These are phyloP conservation scores for Eucalyptus albens DNA, from an alignment of 345 rosid species.

Conservation along the genomic window DNA sequence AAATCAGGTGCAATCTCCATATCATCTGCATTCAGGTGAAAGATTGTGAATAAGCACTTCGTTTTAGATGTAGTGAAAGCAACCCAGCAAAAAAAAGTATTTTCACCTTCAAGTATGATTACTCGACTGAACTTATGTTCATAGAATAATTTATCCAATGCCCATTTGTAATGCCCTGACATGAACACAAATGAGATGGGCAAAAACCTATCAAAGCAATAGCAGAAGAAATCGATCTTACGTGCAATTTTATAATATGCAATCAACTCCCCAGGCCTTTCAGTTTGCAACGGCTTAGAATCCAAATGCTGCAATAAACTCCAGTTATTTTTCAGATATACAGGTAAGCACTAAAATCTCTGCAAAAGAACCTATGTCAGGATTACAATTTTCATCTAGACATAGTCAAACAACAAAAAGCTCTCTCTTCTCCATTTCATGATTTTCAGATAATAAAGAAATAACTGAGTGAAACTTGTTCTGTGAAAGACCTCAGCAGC, in stretches of 20 bases:
- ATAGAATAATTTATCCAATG: conserved; percentile 80
- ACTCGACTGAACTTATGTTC: conserved; percentile 70
- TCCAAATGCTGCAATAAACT: conserved; percentile 69
- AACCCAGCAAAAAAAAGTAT: background rate
- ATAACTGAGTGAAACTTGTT: background rate
- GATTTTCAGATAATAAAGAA: background rate
- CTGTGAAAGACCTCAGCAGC: background rate
- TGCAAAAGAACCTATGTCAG: background rate
- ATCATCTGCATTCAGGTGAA: conserved; percentile 50
- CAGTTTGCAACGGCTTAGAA: conserved; percentile 55
- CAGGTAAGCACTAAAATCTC: background rate
- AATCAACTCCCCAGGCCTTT: conserved; percentile 89
- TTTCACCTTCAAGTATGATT: conserved; percentile 90
- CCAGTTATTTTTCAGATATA: background rate
- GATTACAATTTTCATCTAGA: background rate
- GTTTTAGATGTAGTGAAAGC: background rate
- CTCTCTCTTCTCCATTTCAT: background rate
- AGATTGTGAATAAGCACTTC: background rate
- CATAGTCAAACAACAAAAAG: background rate
- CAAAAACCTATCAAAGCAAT: background rate
- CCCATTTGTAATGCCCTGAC: conserved; percentile 98
- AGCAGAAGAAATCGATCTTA: conserved; percentile 22
- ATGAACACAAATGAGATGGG: background rate
- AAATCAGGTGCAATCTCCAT: conserved; percentile 98
- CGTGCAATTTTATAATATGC: conserved; percentile 98